Base-by-base conservation (phyloP, 2,329 filamentous ascomycete genomes). In the Fusarium algeriense region DNA sequence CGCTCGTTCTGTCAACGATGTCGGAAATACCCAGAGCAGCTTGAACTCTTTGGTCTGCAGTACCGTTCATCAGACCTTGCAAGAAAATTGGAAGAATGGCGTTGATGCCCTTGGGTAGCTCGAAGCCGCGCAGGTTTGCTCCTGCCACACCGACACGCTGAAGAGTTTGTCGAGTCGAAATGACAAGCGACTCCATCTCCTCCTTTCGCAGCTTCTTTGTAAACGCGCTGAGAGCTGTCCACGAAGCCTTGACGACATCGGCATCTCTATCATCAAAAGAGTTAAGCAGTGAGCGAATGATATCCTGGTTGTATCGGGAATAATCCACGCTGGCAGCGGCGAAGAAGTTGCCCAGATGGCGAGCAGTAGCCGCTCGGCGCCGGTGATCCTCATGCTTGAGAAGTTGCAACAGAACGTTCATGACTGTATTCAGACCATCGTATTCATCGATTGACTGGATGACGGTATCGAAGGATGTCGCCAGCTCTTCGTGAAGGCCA, bases 11-110 rank as follows among this genome's bases (percentile, higher is more conserved):
- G 83, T 98, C 96, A 71, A 98, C 92, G 73, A 99, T 93, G 79
- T 99, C 97, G 5, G 95, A 97, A 74, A 99, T 97, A 61, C 93
- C 96, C 69, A 98, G 86, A 48, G 97, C 96, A 63, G 96, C 91
- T 79, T 97, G 93, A 30, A 94, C 96, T 79, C 95, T 89, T 83
- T 99, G 96, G 8, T 99, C 96, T 19, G 93, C 86, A 40, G 92
- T 95, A 63, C 96, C 97, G 77, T 99, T 98, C 92, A 99, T 97
- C 73, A 99, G 87, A 82, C 96, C 96, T 80, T 99, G 97, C 78
- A 98, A 82, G 88, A 99, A 98, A 73, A 99, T 98, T 4, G 97
- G 96, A 67, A 99, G 84, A 71, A 99, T 91, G 69, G 96, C 95
- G 78, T 94, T 97, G 86, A 99, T 97, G 69, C 97, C 97, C 88